Base-by-base conservation (phyloP, 768 basidiomycete species). In the Suillus variegatus region DNA sequence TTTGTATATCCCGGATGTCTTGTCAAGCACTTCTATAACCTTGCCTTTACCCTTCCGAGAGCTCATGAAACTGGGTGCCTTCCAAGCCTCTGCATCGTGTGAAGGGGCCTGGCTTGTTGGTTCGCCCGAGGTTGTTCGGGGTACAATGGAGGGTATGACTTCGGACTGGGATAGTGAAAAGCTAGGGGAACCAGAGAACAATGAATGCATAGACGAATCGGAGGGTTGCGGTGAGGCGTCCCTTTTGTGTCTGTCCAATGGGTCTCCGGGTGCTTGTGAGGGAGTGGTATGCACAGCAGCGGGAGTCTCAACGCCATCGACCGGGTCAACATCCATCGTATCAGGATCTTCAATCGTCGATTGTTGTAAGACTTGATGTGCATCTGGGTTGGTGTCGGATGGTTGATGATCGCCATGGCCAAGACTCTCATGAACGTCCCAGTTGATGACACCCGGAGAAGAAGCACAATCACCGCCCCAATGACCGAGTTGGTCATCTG, bases 51-150 rank as follows among this genome's bases (percentile, higher is more conserved):
- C 66, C 49, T 70, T 73, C 9, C 22, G 9, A 49, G 32, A 51
- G 18, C 38, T 66, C 60, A 78, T 69, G 63, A 78, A 78, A 56
- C 75, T 78, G 13, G 77, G 77, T 25, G 69, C 63, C 58, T 72
- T 74, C 77, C 77, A 78, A 58, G 76, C 66, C 25, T 65, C 68
- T 6, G 73, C 38, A 57, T 79, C 71, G 44, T 78, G 78, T 47
- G 44, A 56, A 32, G 67, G 62, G 40, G 49, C 38, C 13, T 54
- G 22, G 18, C 43, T 47, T 18, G 58, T 41, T 67, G 65, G 20
- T 62, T 36, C 9, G 9, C 18, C 41, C n/a, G 25, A 60, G 40
- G 28, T 13, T 20, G 25, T 41, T 32, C 4, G 56, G 38, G 36
- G 28, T 60, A 32, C 28, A 13, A 60, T 3, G 18, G 25, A 28